Percentiles rank a stretch among this genome's conserved stretches.
Conservation (phyloP, 1,284 basidiomycete genomes). For the Microbotryum saponariae region DNA sequence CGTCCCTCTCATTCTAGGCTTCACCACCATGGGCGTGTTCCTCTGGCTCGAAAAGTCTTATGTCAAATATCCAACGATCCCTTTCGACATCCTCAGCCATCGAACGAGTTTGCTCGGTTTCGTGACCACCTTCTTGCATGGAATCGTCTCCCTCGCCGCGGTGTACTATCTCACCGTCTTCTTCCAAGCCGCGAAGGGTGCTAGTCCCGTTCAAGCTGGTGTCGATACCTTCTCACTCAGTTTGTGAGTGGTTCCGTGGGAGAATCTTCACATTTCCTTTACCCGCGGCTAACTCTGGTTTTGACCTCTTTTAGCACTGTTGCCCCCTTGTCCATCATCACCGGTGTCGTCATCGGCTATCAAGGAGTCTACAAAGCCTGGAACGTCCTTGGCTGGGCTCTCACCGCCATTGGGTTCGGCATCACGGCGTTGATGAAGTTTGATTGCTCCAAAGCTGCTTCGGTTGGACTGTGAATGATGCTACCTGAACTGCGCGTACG, state of each 20-base stretch:
- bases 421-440: constrained; percentile 42
- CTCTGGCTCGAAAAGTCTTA: constrained; percentile 28
- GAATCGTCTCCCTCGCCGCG: constrained; percentile 26
- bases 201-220: constrained; percentile 27
- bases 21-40: constrained; percentile 38
- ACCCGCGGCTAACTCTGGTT: neutral
- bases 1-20: constrained; percentile 39
- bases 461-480: constrained; percentile 12
- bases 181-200: constrained; percentile 33
- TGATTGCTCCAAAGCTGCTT: constrained; percentile 37
- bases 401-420: constrained; percentile 34
- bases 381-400: constrained; percentile 37
- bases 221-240: constrained; percentile 35
- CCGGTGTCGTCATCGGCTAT: constrained; percentile 31
- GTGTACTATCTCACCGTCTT: constrained; percentile 24
- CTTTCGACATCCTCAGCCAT: constrained; percentile 37
- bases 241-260: constrained; percentile 8
- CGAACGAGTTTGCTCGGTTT: constrained; percentile 38
- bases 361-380: constrained; percentile 38
- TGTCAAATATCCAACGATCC: constrained; percentile 37
- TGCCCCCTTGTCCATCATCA: constrained; percentile 30
- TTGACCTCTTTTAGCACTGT: constrained; percentile 8
- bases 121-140: constrained; percentile 40
- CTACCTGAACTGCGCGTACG: too few relatives aligned
- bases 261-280: neutral